Evolutionary conservation across 2,329 filamentous ascomycete genomes (phyloP), one percentile per base, ranked within the genome.

Genomic region (Exserohilum turcica): DNA sequence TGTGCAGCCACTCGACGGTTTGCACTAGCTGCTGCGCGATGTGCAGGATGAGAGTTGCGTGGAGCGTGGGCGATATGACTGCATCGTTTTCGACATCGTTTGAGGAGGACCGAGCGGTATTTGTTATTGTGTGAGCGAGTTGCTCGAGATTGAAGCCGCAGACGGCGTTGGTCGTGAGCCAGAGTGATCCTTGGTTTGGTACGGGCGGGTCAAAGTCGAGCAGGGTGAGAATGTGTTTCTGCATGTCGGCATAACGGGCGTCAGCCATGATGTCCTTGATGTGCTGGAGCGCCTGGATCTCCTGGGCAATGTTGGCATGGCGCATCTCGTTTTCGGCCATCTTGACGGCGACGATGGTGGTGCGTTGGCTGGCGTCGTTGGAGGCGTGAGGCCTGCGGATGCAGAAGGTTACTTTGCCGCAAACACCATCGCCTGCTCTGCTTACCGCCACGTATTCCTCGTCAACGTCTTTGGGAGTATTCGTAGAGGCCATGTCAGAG

Each of bases 291-390:
- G 12, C 19, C 6, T 7, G 3, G 6, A 51, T 46, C 7, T 46
- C 42, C 2, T 15, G 12, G 10, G 42, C 42, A 28, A 46, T 33
- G 2, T 15, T 32, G n/a, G 32, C 27, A 19, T 15, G 19, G 10
- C 5, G 19, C 28, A 39, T 28, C 12, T 19, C 19, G 24, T 15
- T 35, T 10, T 24, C 18, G 8, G 28, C 3, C 10, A 21, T 39
- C 9, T 51, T 46, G 9, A 51, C 27, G 8, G 28, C 48, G 10
- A 46, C n/a, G 10, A 51, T 2, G 15, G n/a, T 19, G 39, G 18
- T 13, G 18, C 35, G 12, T 32, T 35, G 42, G 33, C 9, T 15
- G 7, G 15, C 12, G 15, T 15, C 7, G 5, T 9, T 6, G 2
- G n/a, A 9, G 24, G 10, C 10, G 13, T 19, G 19, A 6, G 8